phyloP scores from a whole-genome alignment of 1,139 yeast species.

The Hansenula anomala region DNA sequence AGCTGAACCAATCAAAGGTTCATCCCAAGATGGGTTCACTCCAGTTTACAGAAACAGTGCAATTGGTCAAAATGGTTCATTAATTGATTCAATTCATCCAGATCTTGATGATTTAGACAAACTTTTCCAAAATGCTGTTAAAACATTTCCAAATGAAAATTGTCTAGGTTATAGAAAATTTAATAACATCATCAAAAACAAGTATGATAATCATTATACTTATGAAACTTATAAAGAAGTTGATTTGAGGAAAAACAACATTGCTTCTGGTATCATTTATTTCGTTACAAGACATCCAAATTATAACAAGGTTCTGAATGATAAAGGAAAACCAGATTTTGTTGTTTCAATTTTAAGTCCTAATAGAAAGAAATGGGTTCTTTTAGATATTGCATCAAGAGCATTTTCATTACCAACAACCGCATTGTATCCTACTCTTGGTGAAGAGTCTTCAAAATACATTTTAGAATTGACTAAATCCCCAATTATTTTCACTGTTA shows the following conservation, averaged over 20 bases:
- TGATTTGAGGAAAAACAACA: slow-evolving; percentile 30
- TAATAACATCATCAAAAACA: slow-evolving; percentile 17
- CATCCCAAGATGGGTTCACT: not conserved
- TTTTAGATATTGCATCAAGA: slow-evolving; percentile 55
- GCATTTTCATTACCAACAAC: slow-evolving; percentile 49
- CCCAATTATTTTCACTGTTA: slow-evolving; percentile 51
- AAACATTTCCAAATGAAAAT: slow-evolving; percentile 21
- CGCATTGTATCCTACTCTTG: slow-evolving; percentile 61
- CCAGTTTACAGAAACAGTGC: slow-evolving; percentile 34
- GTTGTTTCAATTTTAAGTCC: slow-evolving; percentile 50
- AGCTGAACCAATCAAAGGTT: slow-evolving; percentile 7
- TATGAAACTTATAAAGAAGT: slow-evolving; percentile 33
- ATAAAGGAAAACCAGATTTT: slow-evolving; percentile 31
- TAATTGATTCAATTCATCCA: slow-evolving; percentile 34
- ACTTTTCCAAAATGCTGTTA: slow-evolving; percentile 31
- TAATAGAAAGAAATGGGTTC: slow-evolving; percentile 54
- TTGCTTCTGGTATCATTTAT: slow-evolving; percentile 46
- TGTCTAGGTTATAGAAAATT: slow-evolving; percentile 36
- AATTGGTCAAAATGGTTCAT: slow-evolving; percentile 24
- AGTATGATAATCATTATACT: slow-evolving; percentile 26
- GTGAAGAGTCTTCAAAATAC: slow-evolving; percentile 52
- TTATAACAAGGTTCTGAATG: slow-evolving; percentile 8
- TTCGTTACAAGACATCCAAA: slow-evolving; percentile 33
- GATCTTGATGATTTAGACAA: slow-evolving; percentile 34
- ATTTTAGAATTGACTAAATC: slow-evolving; percentile 52